phyloP scores from a whole-genome alignment of 768 basidiomycete species.

The Lentinula detonsa region DNA sequence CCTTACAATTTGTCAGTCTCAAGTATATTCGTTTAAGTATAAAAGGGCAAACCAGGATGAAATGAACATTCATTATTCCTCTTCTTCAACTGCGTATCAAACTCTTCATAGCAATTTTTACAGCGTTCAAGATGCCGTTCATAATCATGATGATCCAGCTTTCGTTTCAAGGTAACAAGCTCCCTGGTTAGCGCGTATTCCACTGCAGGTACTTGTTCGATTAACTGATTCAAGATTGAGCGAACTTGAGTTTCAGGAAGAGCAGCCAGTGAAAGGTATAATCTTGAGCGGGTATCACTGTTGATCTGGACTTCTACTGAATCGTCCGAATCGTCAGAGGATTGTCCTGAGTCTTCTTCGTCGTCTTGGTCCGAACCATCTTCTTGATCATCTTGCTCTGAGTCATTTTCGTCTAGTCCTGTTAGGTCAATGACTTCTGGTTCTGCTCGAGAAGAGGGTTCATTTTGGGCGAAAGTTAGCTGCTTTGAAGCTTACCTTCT shows the following conservation, averaged over 20 bases:
- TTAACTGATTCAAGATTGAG: conserved; percentile 29
- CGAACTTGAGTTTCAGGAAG: conserved; percentile 40
- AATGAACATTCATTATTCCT: conserved; percentile 39
- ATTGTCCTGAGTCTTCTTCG: conserved; percentile 9
- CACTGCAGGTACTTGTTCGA: conserved; percentile 32
- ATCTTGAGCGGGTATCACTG: conserved; percentile 32
- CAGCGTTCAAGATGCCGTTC: conserved; percentile 43
- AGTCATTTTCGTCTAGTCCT: conserved; percentile 25
- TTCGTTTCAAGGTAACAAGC: conserved; percentile 33
- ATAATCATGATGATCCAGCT: conserved; percentile 19
- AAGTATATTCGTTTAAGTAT: background rate
- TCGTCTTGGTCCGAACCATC: background rate
- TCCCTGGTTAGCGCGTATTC: conserved; percentile 37
- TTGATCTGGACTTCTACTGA: conserved; percentile 26
- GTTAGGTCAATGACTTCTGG: conserved; percentile 37
- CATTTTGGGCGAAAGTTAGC: too few relatives aligned
- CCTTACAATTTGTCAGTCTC: conserved; percentile 20
- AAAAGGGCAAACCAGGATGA: conserved; percentile 39
- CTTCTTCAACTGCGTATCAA: conserved; percentile 30
- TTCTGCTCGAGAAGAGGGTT: background rate
- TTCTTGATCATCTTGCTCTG: conserved; percentile 14
- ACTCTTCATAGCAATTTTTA: conserved; percentile 40
- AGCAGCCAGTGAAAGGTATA: conserved; percentile 35
- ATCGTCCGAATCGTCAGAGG: conserved; percentile 25
- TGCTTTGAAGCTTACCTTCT: background rate